Evolutionary conservation across 2,329 filamentous ascomycete genomes (phyloP), one percentile per base, ranked within the genome.

Genomic region (Graphiopsis chlorocephala): DNA sequence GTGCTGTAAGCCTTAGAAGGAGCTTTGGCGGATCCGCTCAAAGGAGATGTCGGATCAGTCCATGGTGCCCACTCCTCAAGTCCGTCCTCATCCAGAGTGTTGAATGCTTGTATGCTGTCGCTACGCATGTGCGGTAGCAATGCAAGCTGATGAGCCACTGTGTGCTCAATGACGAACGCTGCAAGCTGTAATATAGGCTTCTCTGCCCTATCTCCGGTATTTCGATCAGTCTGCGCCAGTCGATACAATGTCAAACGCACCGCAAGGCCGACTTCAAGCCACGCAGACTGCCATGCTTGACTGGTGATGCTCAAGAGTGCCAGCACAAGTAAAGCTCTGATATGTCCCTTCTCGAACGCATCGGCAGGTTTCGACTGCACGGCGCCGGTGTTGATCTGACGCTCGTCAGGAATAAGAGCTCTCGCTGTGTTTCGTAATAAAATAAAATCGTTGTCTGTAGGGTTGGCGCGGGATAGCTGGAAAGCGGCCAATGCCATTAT

Each of bases 31-130:
- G 52, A 56, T 14, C 65, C 48, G 23, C 57, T 64, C 26, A 53
- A 52, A 31, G 68, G 60, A 10, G 53, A 52, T 20, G 47, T 64
- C 26, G 73, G 73, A 59, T 87, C 84, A 20, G 82, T 81, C 90
- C 90, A 92, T 1, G 88, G 86, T 68, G 90, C 86, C 89, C 89
- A 92, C 77, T 92, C 89, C 71, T 92, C 90, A 23, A 89, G 77
- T 1, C 88, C 88, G 69, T 90, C 87, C 73, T 90, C 88, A 28
- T 85, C 81, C 2, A 90, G 78, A 2, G 77, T 75, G 11, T 82
- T 82, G 31, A 82, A 72, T 42, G 76, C 74, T n/a, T 79, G 75
- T 28, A 85, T 73, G 60, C 86, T 82, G 15, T 80, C 78, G 11
- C 76, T 72, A 63, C 77, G 77, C 7, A 88, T 78, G 71, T 85